Base-by-base conservation (phyloP, 106 monocot genomes). In the Allium sativum region DNA sequence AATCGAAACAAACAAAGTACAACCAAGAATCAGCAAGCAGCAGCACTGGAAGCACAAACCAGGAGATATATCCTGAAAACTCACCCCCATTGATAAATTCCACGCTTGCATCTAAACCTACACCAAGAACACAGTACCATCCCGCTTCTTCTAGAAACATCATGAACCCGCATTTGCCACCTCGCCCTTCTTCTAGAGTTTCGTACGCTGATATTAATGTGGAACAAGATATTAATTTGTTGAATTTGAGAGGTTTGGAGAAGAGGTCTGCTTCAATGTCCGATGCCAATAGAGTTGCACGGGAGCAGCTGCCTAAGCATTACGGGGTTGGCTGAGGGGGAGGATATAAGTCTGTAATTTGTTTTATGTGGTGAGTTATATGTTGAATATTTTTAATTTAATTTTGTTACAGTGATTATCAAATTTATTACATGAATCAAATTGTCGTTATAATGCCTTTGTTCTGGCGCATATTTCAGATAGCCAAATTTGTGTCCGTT, bases 241-340 rank as follows among this genome's bases (percentile, higher is more conserved):
- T 10, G 17, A 7, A 18, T 22, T 10, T 18, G 7, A 8, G 8
- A 9, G 20, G 55, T 56, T 17, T 56, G 8, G 19, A 56, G 18
- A 56, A 56, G 55, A 56, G 55, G 55, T 56, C 55, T 4, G 55
- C 55, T 22, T 56, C 55, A 8, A 56, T 56, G 55, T 20, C 55
- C 10, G 18, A 56, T 56, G 55, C 22, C 9, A 12, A 22, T 21
- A 56, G 55, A 22, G 20, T 56, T 14, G 55, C 17, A 11, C 20
- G 55, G 12, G 55, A 56, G 18, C 55, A 56, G 55, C 12, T 56
- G 55, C 19, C 18, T 5, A 56, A 56, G 11, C 17, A 56, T 56
- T 56, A 56, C 22, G 55, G 48, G 4, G 48, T 50, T 50, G 48
- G 8, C 15, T 50, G 48, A 11, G 48, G 3, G 13, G 48, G 11